Evolutionary conservation across 495 filamentous ascomycete genomes (phyloP).

Genomic region (Aspergillus olivimuriae): DNA sequence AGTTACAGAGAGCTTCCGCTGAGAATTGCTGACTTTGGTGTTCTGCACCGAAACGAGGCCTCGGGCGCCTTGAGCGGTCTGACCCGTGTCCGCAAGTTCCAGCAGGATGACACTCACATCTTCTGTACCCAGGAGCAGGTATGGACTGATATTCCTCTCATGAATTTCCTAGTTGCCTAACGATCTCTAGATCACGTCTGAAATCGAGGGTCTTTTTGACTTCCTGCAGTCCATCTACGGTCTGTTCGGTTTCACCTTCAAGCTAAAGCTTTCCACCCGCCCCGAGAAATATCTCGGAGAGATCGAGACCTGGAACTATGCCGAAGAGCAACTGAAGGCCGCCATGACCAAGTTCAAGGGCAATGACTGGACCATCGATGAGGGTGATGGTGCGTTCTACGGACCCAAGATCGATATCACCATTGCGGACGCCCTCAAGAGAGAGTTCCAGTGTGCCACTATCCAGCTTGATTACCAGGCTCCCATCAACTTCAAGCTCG

Average conservation of each 20-base stretch:
- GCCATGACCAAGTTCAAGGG: conserved; percentile 77
- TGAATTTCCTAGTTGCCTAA: conserved; percentile 7
- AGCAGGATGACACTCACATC: conserved; percentile 94
- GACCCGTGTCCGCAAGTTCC: conserved; percentile 86
- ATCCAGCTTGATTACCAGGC: conserved; percentile 97
- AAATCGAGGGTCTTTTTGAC: conserved; percentile 84
- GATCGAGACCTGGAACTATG: conserved; percentile 79
- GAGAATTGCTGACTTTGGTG: conserved; percentile 90
- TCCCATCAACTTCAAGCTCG: conserved; percentile 73
- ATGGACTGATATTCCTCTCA: not conserved
- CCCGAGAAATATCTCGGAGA: conserved; percentile 89
- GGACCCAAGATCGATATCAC: conserved; percentile 94
- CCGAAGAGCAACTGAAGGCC: conserved; percentile 68
- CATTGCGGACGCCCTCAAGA: conserved; percentile 70
- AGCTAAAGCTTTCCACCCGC: conserved; percentile 88
- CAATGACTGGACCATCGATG: conserved; percentile 78
- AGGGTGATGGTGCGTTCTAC: conserved; percentile 95
- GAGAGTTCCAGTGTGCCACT: conserved; percentile 87
- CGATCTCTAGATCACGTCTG: conserved; percentile 59
- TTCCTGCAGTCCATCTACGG: conserved; percentile 82
- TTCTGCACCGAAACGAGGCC: conserved; percentile 90
- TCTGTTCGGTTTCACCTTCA: conserved; percentile 90
- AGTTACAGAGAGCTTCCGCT: conserved; percentile 86
- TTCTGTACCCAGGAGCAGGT: conserved; percentile 77
- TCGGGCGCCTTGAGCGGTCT: conserved; percentile 86